phyloP scores from a whole-genome alignment of 2,329 filamentous ascomycete species.

The Talaromyces sp. region DNA sequence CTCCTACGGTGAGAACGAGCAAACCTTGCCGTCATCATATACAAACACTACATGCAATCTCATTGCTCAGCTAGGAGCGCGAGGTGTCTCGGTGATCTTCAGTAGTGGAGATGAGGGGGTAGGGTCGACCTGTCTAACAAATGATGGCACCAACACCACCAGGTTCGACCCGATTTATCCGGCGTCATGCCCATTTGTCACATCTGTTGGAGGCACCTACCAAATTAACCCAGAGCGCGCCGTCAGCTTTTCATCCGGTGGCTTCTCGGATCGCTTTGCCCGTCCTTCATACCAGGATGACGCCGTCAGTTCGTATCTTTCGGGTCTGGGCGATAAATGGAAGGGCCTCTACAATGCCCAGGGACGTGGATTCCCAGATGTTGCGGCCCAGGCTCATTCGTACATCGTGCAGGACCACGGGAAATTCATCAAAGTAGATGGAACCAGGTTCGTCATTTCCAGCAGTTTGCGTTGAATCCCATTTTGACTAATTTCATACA shows the following conservation, averaged over 20 bases:
- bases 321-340: constrained; percentile 36
- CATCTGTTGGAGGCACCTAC: constrained; percentile 56
- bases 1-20: constrained; percentile 68
- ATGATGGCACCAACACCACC: constrained; percentile 50
- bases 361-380: constrained; percentile 59
- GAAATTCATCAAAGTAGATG: constrained; percentile 34
- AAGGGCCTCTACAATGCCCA: constrained; percentile 44
- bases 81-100: constrained; percentile 64
- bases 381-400: constrained; percentile 51
- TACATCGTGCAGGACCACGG: constrained; percentile 39
- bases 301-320: constrained; percentile 42
- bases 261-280: constrained; percentile 48
- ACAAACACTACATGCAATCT: constrained; percentile 48
- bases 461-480: neutral
- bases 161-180: constrained; percentile 53
- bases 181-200: constrained; percentile 58
- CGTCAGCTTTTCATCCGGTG: constrained; percentile 47
- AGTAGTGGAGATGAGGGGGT: constrained; percentile 60
- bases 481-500: constrained; percentile 17
- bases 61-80: constrained; percentile 60
- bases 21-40: constrained; percentile 18
- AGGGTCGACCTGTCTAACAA: constrained; percentile 50
- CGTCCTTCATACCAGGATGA: constrained; percentile 43
- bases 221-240: constrained; percentile 50
- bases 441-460: constrained; percentile 36